A percentile compares a stretch with the other conserved stretches of the same genome.
Evolutionary conservation across 345 rosid species (phyloP).

Genomic region (Melaleuca quinquenervia): DNA sequence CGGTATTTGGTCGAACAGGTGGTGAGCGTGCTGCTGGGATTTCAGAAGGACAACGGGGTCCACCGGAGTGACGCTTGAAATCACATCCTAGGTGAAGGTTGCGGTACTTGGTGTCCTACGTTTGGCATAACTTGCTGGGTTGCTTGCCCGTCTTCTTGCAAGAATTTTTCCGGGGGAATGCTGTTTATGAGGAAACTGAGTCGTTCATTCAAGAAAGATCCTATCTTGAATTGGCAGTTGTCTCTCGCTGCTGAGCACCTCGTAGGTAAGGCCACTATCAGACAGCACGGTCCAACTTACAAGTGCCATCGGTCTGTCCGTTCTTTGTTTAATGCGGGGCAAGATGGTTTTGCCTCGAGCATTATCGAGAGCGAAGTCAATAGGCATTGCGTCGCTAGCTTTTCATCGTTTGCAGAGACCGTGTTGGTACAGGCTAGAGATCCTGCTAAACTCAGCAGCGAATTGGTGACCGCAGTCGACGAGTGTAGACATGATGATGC

Average conservation of each 20-base stretch:
- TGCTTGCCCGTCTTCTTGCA: background rate
- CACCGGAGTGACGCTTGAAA: background rate
- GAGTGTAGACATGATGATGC: slow-evolving; percentile 34
- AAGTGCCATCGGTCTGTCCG: background rate
- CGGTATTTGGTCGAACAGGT: background rate
- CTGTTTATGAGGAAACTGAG: slow-evolving; percentile 1
- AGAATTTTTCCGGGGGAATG: background rate
- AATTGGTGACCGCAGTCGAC: slow-evolving; percentile 54
- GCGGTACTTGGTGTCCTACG: background rate
- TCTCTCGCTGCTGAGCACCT: background rate
- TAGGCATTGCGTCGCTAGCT: background rate
- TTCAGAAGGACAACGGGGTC: background rate
- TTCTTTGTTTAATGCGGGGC: background rate
- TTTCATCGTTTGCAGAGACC: slow-evolving; percentile 38
- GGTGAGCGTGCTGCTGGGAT: background rate
- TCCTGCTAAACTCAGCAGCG: slow-evolving; percentile 52
- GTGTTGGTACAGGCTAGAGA: slow-evolving; percentile 75
- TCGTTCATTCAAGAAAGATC: background rate
- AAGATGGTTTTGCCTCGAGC: background rate
- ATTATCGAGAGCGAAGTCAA: background rate
- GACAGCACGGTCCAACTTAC: background rate
- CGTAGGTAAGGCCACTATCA: background rate
- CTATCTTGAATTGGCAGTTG: background rate
- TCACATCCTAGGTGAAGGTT: background rate
- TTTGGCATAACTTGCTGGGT: background rate